A percentile compares a stretch with the other conserved stretches of the same genome.
phyloP scores from a whole-genome alignment of 140 eudicot species.

The Senecio squalidus region DNA sequence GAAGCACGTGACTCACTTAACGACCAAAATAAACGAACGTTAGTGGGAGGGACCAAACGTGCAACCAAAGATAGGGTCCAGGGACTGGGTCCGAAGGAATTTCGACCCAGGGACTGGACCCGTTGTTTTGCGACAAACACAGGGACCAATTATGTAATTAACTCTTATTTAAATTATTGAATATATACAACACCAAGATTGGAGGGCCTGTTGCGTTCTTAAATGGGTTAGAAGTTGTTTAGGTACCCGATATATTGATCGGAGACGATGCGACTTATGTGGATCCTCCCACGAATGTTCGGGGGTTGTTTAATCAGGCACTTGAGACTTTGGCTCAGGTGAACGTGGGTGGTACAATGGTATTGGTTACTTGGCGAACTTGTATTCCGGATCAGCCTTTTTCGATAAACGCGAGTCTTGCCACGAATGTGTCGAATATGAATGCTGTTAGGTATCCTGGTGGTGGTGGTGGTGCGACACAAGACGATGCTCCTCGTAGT shows the following conservation, averaged over 20 bases:
- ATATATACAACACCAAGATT: no score
- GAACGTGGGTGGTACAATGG: slow-evolving; percentile 79
- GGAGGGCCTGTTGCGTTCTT: slow-evolving; percentile 52
- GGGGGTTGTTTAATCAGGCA: slow-evolving; percentile 43
- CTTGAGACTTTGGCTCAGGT: slow-evolving; percentile 57
- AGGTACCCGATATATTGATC: slow-evolving; percentile 59
- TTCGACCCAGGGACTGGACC: no score
- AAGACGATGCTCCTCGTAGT: slow-evolving; percentile 52
- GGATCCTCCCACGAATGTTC: slow-evolving; percentile 32
- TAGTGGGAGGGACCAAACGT: no score
- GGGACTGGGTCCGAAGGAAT: no score
- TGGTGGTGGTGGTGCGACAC: slow-evolving; percentile 41
- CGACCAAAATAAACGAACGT: no score
- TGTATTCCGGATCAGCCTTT: slow-evolving; percentile 55
- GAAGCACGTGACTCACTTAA: no score
- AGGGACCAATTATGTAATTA: no score
- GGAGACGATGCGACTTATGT: slow-evolving; percentile 42
- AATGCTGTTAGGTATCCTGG: slow-evolving; percentile 43
- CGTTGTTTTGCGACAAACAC: no score
- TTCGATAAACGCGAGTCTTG: slow-evolving; percentile 25
- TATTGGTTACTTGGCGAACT: slow-evolving; percentile 61
- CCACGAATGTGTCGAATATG: slow-evolving; percentile 18
- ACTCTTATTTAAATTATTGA: no score
- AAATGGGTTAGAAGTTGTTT: slow-evolving; percentile 73
- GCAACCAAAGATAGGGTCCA: no score